Evolutionary conservation across 2,329 filamentous ascomycete genomes (phyloP).

Genomic region (Colletotrichum sp.): DNA sequence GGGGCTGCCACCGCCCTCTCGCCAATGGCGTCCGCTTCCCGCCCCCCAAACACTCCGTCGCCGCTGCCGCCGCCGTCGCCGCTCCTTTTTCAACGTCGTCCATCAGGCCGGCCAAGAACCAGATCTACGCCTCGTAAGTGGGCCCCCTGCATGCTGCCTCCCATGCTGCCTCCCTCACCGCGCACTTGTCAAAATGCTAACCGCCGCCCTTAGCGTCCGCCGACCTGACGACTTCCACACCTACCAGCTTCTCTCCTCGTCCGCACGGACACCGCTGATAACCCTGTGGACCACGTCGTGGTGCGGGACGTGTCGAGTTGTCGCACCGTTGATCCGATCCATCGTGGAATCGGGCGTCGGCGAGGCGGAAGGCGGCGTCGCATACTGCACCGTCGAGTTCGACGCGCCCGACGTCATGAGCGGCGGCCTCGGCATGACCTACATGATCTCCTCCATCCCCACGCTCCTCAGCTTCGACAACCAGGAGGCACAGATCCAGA

Average conservation of each 20-base stretch:
- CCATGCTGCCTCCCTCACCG: background rate
- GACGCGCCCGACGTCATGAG: constrained; percentile 63
- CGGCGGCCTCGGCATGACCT: constrained; percentile 52
- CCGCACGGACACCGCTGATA: constrained; percentile 59
- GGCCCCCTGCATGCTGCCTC: background rate
- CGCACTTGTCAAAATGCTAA: background rate
- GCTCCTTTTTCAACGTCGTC: constrained; percentile 14
- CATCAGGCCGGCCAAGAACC: constrained; percentile 31
- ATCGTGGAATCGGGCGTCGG: constrained; percentile 58
- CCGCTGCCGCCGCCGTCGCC: background rate
- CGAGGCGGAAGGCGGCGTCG: constrained; percentile 60
- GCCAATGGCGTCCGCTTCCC: background rate
- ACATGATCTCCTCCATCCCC: constrained; percentile 64
- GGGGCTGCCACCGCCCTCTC: background rate
- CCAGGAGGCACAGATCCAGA: constrained; percentile 54
- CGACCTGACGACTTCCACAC: constrained; percentile 58
- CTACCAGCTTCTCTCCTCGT: constrained; percentile 60
- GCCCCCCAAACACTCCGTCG: background rate
- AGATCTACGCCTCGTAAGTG: constrained; percentile 40
- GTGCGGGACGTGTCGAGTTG: constrained; percentile 58
- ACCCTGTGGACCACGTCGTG: constrained; percentile 66
- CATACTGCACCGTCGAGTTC: constrained; percentile 59
- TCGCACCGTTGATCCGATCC: constrained; percentile 53
- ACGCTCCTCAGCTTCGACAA: constrained; percentile 63
- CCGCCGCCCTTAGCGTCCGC: constrained; percentile 49